Evolutionary conservation across 129 eudicot species (phyloP).

Genomic region (Cynara cardunculus): DNA sequence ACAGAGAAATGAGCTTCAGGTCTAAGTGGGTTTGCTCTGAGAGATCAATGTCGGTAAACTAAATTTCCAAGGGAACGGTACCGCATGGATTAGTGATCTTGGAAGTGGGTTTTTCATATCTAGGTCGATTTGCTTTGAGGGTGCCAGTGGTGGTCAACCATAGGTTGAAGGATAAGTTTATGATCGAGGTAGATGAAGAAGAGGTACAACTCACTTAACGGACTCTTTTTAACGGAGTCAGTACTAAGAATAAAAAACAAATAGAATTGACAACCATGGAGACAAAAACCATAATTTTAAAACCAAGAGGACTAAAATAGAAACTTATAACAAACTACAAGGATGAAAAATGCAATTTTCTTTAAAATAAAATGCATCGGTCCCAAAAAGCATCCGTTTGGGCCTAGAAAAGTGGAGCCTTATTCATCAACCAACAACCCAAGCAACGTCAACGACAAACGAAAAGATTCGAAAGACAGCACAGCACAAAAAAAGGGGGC

Average conservation of each 20-base stretch:
- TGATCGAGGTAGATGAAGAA: too few species aligned
- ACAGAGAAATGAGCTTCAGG: too few species aligned
- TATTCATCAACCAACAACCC: slow-evolving; percentile 15
- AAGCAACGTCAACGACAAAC: slow-evolving; percentile 26
- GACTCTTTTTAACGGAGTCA: neutral
- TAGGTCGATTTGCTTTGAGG: too few species aligned
- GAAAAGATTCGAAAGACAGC: slow-evolving; percentile 36
- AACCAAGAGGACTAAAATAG: neutral
- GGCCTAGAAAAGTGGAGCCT: slow-evolving; percentile 14
- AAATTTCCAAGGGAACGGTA: too few species aligned
- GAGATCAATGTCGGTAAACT: too few species aligned
- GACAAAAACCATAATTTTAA: neutral
- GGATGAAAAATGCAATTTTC: neutral
- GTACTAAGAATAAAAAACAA: too few species aligned
- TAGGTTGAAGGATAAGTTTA: too few species aligned
- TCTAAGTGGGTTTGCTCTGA: too few species aligned
- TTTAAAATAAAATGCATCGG: neutral
- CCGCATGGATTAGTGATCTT: too few species aligned
- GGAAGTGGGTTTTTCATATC: too few species aligned
- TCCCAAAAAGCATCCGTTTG: neutral
- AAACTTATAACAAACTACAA: neutral
- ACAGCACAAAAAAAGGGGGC: slow-evolving; percentile 22
- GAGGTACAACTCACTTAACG: too few species aligned
- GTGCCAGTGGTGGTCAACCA: too few species aligned
- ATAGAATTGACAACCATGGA: neutral